Evolutionary conservation across 257 asterid species (phyloP).

Genomic region (Primulina tabacum): DNA sequence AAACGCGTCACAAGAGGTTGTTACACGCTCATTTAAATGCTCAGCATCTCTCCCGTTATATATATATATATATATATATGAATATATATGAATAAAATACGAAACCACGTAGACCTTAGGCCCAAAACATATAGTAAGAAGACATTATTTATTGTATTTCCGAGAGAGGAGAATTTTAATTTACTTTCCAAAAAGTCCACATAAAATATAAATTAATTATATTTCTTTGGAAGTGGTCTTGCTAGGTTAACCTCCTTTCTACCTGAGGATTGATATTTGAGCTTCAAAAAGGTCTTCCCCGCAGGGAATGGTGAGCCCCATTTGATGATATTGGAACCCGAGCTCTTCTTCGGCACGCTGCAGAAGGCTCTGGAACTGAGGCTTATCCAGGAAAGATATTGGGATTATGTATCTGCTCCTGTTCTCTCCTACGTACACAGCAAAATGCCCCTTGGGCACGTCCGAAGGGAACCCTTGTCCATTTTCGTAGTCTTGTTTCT

Average conservation of each 20-base stretch:
- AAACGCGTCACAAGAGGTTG: no score
- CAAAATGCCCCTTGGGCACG: conserved; percentile 61
- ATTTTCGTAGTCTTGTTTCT: conserved; percentile 27
- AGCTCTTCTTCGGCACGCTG: conserved; percentile 56
- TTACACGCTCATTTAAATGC: no score
- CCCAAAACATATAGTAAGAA: no score
- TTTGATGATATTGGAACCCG: conserved; percentile 49
- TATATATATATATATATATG: no score
- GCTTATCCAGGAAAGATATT: conserved; percentile 36
- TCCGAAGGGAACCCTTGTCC: conserved; percentile 48
- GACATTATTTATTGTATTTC: no score
- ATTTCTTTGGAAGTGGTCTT: no score
- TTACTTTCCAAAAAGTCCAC: no score
- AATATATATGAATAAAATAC: no score
- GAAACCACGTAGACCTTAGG: no score
- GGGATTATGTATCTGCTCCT: conserved; percentile 48
- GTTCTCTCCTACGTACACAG: conserved; percentile 56
- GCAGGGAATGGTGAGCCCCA: conserved; percentile 60
- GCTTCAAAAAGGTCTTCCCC: conserved; percentile 42
- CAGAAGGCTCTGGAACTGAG: conserved; percentile 40
- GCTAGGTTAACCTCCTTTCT: background rate
- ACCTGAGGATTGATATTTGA: conserved; percentile 37
- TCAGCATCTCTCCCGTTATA: no score
- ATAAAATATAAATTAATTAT: no score
- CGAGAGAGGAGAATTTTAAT: no score